phyloP scores from a whole-genome alignment of 2,329 filamentous ascomycete species.

The Alternaria infectoria region DNA sequence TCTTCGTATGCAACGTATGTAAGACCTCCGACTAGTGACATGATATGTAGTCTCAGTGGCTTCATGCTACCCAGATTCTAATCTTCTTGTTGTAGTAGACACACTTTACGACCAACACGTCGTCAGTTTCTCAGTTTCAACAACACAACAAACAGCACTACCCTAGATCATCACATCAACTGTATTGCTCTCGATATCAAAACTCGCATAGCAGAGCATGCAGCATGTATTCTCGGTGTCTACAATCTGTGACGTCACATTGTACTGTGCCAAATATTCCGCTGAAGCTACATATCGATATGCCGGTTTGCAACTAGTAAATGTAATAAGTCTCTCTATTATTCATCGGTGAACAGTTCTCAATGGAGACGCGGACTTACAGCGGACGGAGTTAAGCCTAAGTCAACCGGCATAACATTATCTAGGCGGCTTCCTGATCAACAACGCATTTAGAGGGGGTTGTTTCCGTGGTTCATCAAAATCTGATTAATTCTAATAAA shows the following conservation, averaged over 20 bases:
- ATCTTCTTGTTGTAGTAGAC: not conserved
- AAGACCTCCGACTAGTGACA: too few relatives aligned
- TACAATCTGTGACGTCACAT: not conserved
- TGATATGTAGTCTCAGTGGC: not conserved
- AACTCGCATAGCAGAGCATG: not conserved
- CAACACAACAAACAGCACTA: not conserved
- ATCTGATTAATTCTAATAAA: too few relatives aligned
- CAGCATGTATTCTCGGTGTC: not conserved
- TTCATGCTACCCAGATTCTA: not conserved
- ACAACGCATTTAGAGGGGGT: too few relatives aligned
- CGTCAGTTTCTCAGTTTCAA: not conserved
- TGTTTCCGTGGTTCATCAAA: too few relatives aligned
- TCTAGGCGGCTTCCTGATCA: not conserved
- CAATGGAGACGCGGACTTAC: not conserved
- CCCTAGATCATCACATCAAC: not conserved
- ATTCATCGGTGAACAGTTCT: not conserved
- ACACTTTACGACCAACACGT: not conserved
- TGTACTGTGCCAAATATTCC: not conserved
- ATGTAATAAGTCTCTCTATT: too few relatives aligned
- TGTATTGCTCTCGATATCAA: not conserved
- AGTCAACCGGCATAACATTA: not conserved
- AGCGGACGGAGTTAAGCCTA: not conserved
- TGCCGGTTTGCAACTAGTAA: not conserved
- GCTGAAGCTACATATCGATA: not conserved
- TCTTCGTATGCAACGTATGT: not conserved